A percentile compares a stretch with the other conserved stretches of the same genome.
Conservation (phyloP, 495 filamentous ascomycete genomes). For the Neurospora sp. region DNA sequence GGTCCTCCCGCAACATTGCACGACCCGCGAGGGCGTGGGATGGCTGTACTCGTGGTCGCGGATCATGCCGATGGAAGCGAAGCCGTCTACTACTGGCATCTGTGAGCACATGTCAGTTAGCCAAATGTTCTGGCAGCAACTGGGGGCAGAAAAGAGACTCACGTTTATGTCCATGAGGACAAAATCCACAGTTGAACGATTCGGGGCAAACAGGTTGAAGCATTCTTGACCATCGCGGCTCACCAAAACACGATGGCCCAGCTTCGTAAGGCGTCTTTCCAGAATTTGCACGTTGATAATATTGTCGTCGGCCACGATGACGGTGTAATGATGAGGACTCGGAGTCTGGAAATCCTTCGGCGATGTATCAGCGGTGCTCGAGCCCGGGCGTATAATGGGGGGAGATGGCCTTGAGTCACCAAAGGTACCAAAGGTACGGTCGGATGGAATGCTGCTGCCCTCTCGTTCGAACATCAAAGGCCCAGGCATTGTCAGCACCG, state of each 20-base stretch:
- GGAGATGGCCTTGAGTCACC: constrained; percentile 1
- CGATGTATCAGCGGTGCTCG: not conserved
- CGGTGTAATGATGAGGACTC: constrained; percentile 35
- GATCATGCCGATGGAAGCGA: constrained; percentile 9
- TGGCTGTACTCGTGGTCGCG: constrained; percentile 6
- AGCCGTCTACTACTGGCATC: constrained; percentile 19
- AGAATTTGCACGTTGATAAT: constrained; percentile 73
- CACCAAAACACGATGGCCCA: constrained; percentile 57
- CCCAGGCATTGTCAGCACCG: constrained; percentile 11
- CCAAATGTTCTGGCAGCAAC: too few species aligned
- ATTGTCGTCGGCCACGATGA: constrained; percentile 77
- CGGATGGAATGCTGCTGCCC: constrained; percentile 1
- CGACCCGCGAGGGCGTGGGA: constrained; percentile 10
- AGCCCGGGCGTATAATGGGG: not conserved
- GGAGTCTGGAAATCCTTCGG: constrained; percentile 5
- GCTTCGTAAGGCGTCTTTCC: constrained; percentile 60
- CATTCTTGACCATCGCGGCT: constrained; percentile 76
- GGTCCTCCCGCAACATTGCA: constrained; percentile 10
- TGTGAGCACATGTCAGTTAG: not conserved
- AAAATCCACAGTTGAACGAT: constrained; percentile 14
- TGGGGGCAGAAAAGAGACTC: not conserved
- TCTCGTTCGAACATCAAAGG: not conserved
- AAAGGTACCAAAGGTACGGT: not conserved
- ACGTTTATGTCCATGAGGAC: constrained; percentile 18
- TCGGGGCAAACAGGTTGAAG: constrained; percentile 41